phyloP scores from a whole-genome alignment of 106 monocot genomes.

The Acorus gramineus region DNA sequence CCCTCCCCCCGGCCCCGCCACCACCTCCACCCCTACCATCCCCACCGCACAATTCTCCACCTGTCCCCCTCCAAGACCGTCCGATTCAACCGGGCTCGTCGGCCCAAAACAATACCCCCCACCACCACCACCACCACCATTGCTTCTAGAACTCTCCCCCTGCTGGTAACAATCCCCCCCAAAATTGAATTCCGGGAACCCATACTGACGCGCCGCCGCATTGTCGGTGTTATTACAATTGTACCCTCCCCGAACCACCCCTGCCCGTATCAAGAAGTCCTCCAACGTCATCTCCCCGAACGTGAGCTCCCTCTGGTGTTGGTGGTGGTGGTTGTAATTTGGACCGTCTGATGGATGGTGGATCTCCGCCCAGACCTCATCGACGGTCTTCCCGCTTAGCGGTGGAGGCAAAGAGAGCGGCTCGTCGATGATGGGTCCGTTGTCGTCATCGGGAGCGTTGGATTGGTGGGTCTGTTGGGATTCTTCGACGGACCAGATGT shows the following conservation, averaged over 20 bases:
- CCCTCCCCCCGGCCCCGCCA: background rate
- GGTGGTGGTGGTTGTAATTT: background rate
- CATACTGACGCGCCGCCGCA: conserved; percentile 7
- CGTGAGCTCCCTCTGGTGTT: conserved; percentile 16
- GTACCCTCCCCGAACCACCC: conserved; percentile 36
- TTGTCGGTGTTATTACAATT: background rate
- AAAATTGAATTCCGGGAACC: background rate
- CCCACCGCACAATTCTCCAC: conserved; percentile 3
- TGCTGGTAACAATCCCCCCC: background rate
- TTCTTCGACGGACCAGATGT: conserved; percentile 55
- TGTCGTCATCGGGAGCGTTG: too few species aligned
- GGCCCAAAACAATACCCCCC: conserved; percentile 13
- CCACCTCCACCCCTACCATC: background rate
- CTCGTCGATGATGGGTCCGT: background rate
- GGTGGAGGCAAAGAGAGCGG: conserved; percentile 33
- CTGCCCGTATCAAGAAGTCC: conserved; percentile 49
- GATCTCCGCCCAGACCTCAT: conserved; percentile 53
- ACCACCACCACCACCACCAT: conserved; percentile 7
- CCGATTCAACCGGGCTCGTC: conserved; percentile 29
- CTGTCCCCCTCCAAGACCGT: conserved; percentile 15
- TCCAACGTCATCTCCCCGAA: conserved; percentile 8
- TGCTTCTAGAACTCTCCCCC: background rate
- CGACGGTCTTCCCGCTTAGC: conserved; percentile 42
- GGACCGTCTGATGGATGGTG: background rate
- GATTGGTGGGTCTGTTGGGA: too few species aligned